These are phyloP conservation scores for Curvularia verruculosa DNA, from an alignment of 2,329 filamentous ascomycete species.

Conservation along the genomic window DNA sequence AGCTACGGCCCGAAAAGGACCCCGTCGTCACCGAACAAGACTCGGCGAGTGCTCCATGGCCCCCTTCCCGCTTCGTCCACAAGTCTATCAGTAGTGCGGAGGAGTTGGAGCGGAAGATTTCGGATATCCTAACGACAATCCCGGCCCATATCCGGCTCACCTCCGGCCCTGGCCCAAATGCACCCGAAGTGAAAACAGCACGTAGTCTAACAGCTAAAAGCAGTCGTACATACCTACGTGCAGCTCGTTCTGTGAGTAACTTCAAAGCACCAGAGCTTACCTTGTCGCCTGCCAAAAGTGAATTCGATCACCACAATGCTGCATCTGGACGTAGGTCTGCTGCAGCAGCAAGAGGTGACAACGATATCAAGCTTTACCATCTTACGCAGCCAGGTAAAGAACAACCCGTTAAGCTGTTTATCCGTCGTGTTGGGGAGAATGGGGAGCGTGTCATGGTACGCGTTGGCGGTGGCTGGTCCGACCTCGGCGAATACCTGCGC, in stretches of 20 bases:
- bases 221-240: conserved; percentile 42
- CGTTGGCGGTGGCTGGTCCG: conserved; percentile 97
- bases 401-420: conserved; percentile 91
- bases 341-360: conserved; percentile 42
- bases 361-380: conserved; percentile 89
- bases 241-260: conserved; percentile 40
- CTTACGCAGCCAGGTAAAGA: conserved; percentile 82
- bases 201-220: conserved; percentile 36
- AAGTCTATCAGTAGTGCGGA: conserved; percentile 52
- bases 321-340: conserved; percentile 39
- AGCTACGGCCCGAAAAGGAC: conserved; percentile 41
- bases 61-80: conserved; percentile 44
- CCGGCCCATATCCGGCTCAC: conserved; percentile 80
- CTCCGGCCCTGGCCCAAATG: conserved; percentile 38
- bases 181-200: conserved; percentile 37
- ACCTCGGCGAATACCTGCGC: conserved; percentile 90
- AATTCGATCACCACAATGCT: conserved; percentile 35
- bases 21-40: conserved; percentile 49
- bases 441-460: conserved; percentile 97
- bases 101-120: conserved; percentile 79
- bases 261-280: conserved; percentile 47
- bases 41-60: conserved; percentile 38
- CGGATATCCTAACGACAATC: conserved; percentile 76
- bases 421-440: conserved; percentile 86
- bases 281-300: conserved; percentile 45